Percentiles rank a stretch among this genome's conserved stretches.
These are phyloP conservation scores for Pogostemon cablin DNA, from an alignment of 257 asterid genomes.

Conservation along the genomic window DNA sequence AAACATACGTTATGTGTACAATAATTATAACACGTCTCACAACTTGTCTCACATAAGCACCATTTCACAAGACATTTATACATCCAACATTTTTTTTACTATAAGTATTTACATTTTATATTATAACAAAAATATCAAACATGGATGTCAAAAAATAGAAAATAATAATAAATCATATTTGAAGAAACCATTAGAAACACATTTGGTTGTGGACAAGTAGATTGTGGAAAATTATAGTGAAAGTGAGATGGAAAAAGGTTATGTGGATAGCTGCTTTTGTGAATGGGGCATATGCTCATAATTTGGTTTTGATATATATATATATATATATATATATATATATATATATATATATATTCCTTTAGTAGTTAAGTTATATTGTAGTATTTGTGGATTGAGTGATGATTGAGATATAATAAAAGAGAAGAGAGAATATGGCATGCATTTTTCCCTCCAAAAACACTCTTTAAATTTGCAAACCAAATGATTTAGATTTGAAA, in stretches of 20 bases:
- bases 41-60: no score
- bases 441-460: conserved; percentile 32
- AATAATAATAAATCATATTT: background rate
- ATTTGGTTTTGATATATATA: conserved; percentile 37
- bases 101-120: no score
- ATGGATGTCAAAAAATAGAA: background rate
- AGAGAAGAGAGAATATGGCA: background rate
- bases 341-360: conserved; percentile 13
- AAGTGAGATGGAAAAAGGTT: conserved; percentile 36
- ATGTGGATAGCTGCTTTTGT: conserved; percentile 28
- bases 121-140: background rate
- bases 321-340: conserved; percentile 14
- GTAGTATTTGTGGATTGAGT: conserved; percentile 38
- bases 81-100: no score
- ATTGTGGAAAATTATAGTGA: conserved; percentile 40
- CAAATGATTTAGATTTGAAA: conserved; percentile 48
- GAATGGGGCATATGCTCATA: conserved; percentile 37
- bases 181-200: background rate
- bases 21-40: no score
- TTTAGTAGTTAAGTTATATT: background rate
- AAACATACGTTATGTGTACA: no score
- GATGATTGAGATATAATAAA: conserved; percentile 43
- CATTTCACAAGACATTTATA: no score
- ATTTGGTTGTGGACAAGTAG: background rate
- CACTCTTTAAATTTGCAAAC: conserved; percentile 30